Base-by-base conservation (phyloP, 2,329 filamentous ascomycete species). In the Cryphonectria japonica region DNA sequence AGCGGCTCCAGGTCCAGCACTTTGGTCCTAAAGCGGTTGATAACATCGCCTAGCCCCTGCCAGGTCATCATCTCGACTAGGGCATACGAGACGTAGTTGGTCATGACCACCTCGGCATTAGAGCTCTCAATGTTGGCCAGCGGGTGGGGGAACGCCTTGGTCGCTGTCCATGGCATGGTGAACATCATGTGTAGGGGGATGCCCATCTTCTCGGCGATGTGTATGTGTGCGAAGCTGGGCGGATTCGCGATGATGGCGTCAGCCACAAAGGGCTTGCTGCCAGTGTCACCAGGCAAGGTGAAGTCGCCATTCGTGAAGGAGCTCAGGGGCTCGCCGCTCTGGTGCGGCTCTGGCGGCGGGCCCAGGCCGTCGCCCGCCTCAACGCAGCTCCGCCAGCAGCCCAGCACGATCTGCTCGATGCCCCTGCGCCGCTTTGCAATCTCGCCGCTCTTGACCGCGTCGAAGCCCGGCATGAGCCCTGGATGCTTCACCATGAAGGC, bases 401-500 rank as follows among this genome's bases (percentile, higher is more conserved):
- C 94, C 34, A 92, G 83, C n/a, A 97, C 83, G 73, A 96, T 95
- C 72, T 93, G 87, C 71, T 90, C 89, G 73, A 97, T 94, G 22
- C 92, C 92, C 73, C 87, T 89, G 41, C 93, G 87, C 41, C 93
- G 86, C 79, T 91, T 92, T 59, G 88, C 90, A 66, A 97, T 88
- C 77, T 96, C 93, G 9, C 93, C 93, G 74, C 87, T 92, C 72
- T 89, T 90, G 65, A 97, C 81, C 0, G 92, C 90, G 65, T 95
- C 91, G 71, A 95, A 88, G 0, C 92, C 92, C 1, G 94, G 94
- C 91, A 97, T 93, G 43, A 97, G 83, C 0, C 93, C 93, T 0
- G 94, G 93, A 75, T 96, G 92, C 80, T 95, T 95, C 62, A 96
- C 93, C 93, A 97, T 97, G 76, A 95, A 97, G 3, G 93, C 93